These are phyloP conservation scores for Candida anglica DNA, from an alignment of 805 yeast species.

Conservation along the genomic window DNA sequence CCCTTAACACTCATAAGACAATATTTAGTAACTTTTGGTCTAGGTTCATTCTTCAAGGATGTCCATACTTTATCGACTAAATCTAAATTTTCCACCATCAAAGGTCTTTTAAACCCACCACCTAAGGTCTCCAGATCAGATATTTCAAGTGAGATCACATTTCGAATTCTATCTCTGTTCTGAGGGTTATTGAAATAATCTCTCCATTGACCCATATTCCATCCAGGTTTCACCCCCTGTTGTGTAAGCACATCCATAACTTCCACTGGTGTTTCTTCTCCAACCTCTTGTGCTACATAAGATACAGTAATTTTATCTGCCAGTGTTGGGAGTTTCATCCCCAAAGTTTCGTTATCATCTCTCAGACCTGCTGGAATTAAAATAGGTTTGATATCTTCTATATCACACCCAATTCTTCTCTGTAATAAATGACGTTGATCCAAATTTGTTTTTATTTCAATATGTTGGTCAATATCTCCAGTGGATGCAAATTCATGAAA, in stretches of 20 bases:
- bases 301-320: conserved; percentile 45
- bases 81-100: conserved; percentile 60
- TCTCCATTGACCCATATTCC: conserved; percentile 73
- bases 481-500: conserved; percentile 26
- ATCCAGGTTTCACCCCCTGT: conserved; percentile 53
- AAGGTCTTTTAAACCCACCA: conserved; percentile 54
- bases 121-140: conserved; percentile 51
- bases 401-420: conserved; percentile 26
- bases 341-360: conserved; percentile 30
- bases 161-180: conserved; percentile 62
- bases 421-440: conserved; percentile 4
- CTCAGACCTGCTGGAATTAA: conserved; percentile 34
- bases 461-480: conserved; percentile 13
- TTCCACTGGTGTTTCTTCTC: conserved; percentile 60
- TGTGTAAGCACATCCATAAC: conserved; percentile 91
- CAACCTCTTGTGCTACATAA: conserved; percentile 55
- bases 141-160: conserved; percentile 80
- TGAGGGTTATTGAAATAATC: conserved; percentile 55
- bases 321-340: conserved; percentile 49
- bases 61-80: conserved; percentile 67
- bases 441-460: conserved; percentile 7
- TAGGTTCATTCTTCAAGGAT: conserved; percentile 10
- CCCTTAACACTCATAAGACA: conserved; percentile 80
- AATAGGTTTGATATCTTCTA: conserved; percentile 49
- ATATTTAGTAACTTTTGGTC: conserved; percentile 69